Conservation (phyloP, 331 rosid genomes). For the Rosa hybrid region DNA sequence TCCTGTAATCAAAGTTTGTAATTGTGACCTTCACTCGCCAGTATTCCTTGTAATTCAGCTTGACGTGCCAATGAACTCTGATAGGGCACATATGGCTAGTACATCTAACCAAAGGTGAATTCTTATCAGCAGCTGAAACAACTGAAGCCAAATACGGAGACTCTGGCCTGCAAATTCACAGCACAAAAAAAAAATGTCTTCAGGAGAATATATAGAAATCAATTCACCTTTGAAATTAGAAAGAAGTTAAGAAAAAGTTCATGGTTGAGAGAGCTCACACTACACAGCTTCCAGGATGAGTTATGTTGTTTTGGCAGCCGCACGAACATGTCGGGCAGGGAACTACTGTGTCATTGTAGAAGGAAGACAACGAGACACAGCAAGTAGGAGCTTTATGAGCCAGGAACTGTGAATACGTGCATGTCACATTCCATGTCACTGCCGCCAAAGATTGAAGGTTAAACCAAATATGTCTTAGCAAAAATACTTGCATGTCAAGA, state of each 20-base stretch:
- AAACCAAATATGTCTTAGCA: neutral
- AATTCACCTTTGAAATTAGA: neutral
- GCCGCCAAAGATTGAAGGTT: conserved; percentile 11
- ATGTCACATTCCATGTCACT: conserved; percentile 43
- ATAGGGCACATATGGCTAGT: conserved; percentile 30
- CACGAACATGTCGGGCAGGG: conserved; percentile 35
- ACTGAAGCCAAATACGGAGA: conserved; percentile 7
- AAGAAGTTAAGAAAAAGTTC: neutral
- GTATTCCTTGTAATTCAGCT: conserved; percentile 26
- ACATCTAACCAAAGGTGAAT: conserved; percentile 29
- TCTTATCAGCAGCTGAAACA: conserved; percentile 13
- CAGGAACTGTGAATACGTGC: conserved; percentile 31
- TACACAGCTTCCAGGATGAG: conserved; percentile 14
- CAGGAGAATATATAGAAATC: neutral
- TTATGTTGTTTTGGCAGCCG: conserved; percentile 30
- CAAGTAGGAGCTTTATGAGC: conserved; percentile 29
- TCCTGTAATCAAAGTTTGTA: conserved; percentile 28
- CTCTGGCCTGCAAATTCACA: conserved; percentile 3
- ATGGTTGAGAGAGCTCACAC: conserved; percentile 13
- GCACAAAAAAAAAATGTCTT: neutral
- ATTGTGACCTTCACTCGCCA: conserved; percentile 34
- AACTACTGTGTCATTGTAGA: conserved; percentile 28
- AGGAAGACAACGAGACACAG: conserved; percentile 38
- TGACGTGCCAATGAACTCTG: conserved; percentile 34
- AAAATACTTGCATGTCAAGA: neutral